Base-by-base conservation (phyloP, 768 basidiomycete species). In the Lactarius sp. region DNA sequence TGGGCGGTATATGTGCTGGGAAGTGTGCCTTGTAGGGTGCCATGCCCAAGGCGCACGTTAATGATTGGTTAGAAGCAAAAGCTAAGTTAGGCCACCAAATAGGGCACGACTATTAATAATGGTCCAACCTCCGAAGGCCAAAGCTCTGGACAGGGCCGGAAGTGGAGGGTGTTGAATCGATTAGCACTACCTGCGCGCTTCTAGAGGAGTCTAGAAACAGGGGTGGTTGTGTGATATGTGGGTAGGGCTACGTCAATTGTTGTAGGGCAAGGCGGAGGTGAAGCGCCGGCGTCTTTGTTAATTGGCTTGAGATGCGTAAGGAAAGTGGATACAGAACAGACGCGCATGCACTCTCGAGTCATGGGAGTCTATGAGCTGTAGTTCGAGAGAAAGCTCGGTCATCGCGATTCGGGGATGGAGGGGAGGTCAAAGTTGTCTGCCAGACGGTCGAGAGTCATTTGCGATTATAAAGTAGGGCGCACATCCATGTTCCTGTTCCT, bases 281-380 rank as follows among this genome's bases (percentile, higher is more conserved):
- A 52, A 59, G 52, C 62, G 52, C 57, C 46, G 52, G 57, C 44
- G 44, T 53, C 47, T 31, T 50, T 37, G 44, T 31, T 22, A 47
- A 39, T 31, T 36, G 20, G 31, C 7, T 9, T 42, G 22, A 27
- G 33, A 12, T 27, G 27, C 27, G 14, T 2, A 41, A 13, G 7
- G 10, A 31, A 46, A 13, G 44, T 37, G 22, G 46, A 39, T 18
- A 55, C 41, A 20, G 54, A 55, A 56, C 10, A 10, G 46, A 13
- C 22, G 52, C 46, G 60, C 52, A 37, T 41, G 46, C 46, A 46
- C 41, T 31, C 42, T 49, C n/a, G 13, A 55, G 31, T 56, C 39
- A 37, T 56, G 27, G 22, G 33, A 37, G 12, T 27, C 3, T 27
- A n/a, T 10, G 34, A 46, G 22, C 41, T 61, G 59, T 47, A 55